phyloP scores from a whole-genome alignment of 305 asterid genomes.

The Fraxinus dipetala region DNA sequence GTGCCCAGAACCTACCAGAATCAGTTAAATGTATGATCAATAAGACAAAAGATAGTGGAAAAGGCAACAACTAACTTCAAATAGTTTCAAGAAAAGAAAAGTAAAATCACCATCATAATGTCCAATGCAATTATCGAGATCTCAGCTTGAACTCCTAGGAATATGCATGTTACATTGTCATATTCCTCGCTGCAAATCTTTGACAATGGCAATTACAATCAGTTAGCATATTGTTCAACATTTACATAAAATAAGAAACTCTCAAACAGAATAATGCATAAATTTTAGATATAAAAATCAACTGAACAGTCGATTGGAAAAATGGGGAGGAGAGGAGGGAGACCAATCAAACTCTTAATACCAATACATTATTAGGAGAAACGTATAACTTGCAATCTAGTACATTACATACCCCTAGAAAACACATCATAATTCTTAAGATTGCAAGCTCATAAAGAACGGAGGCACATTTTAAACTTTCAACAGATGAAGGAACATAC shows the following conservation, averaged over 20 bases:
- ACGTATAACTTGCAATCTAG: background rate
- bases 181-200: conserved; percentile 92
- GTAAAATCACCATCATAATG: conserved; percentile 72
- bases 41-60: conserved; percentile 5
- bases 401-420: conserved; percentile 9
- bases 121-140: conserved; percentile 75
- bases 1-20: conserved; percentile 79
- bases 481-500: background rate
- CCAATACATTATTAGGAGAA: background rate
- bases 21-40: conserved; percentile 24
- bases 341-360: conserved; percentile 8
- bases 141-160: conserved; percentile 84
- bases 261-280: background rate
- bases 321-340: background rate
- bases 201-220: conserved; percentile 27
- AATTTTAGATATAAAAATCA: background rate
- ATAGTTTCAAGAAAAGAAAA: conserved; percentile 4
- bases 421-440: background rate
- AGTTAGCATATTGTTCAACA: conserved; percentile 24
- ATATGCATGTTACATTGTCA: conserved; percentile 63
- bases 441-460: conserved; percentile 9
- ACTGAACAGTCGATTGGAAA: conserved; percentile 4
- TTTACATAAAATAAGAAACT: background rate
- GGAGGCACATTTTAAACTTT: background rate
- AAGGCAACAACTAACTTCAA: conserved; percentile 13